Evolutionary conservation across 2,329 filamentous ascomycete genomes (phyloP), one percentile per base, ranked within the genome.

Genomic region (Leptographium procerum): DNA sequence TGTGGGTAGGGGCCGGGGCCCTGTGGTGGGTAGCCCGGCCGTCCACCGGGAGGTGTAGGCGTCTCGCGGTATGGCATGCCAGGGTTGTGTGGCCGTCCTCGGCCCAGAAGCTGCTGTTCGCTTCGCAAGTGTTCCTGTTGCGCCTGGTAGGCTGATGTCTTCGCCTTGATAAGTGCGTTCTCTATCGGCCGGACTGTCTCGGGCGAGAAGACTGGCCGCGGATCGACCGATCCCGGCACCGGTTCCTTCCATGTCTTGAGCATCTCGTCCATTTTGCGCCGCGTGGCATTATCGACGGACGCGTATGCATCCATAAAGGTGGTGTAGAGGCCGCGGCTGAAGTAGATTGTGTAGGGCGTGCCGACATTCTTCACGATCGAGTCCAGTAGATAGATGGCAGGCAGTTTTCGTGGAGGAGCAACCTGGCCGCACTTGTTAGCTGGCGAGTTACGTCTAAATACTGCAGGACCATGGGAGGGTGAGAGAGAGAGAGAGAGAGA

Each of bases 341-440:
- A 88, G 71, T 96, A 97, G 14, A 97, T 80, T 0, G 92, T 97
- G 72, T 99, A 99, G 9, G 94, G 94, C 1, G 92, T 96, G 61
- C 94, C 94, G 62, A 99, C 91, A 76, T 99, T 97, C 74, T 99
- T 99, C 69, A 95, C 91, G 61, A 99, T 92, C 19, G 92, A 97
- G 74, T 99, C 94, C 68, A 99, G 86, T 64, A 99, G 89, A 73
- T 97, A 99, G 31, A 99, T 80, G n/a, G 94, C 90, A 22, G 94
- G 91, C 3, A 99, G 78, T 69, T 97, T 99, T 71, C 91, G 91
- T 61, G 84, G 81, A 45, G 94, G 91, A 52, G 90, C 83, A 57
- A 88, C 89, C 94, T 99, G 73, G 64, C 48, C 55, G 26, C 24
- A 4, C 11, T 8, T 29, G 65, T 70, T 60, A 69, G 66, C 64